A percentile compares a stretch with the other conserved stretches of the same genome.
Evolutionary conservation across 495 filamentous ascomycete genomes (phyloP).

Genomic region (Chaetomidium leptoderma): DNA sequence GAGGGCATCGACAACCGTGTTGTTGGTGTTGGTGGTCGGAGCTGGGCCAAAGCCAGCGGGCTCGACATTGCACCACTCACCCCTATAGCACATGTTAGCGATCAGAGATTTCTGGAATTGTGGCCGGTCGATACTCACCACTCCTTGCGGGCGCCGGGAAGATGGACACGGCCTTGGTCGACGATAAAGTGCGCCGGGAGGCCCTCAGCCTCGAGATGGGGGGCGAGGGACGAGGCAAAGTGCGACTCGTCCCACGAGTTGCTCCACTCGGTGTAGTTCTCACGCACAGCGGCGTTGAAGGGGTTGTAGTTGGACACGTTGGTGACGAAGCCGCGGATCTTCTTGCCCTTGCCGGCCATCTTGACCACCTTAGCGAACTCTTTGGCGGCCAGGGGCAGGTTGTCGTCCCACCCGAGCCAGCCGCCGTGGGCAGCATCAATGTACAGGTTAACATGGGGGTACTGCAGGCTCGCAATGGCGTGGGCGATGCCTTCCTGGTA

Average conservation of each 20-base stretch:
- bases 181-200: constrained; percentile 62
- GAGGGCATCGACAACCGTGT: constrained; percentile 62
- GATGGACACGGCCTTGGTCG: constrained; percentile 42
- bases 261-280: constrained; percentile 44
- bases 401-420: constrained; percentile 76
- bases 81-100: constrained; percentile 33
- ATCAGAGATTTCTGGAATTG: background rate
- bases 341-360: constrained; percentile 40
- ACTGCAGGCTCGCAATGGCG: constrained; percentile 52
- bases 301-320: constrained; percentile 78
- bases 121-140: constrained; percentile 29
- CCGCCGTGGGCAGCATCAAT: constrained; percentile 61
- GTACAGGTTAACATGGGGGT: constrained; percentile 59
- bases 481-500: constrained; percentile 55
- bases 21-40: constrained; percentile 57
- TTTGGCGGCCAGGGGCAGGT: constrained; percentile 56
- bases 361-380: constrained; percentile 54
- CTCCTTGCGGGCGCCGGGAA: constrained; percentile 55
- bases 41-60: constrained; percentile 63
- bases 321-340: constrained; percentile 63
- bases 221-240: constrained; percentile 61
- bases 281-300: constrained; percentile 34
- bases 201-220: constrained; percentile 53
- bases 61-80: constrained; percentile 75
- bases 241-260: constrained; percentile 57